Base-by-base conservation (phyloP, 2,329 filamentous ascomycete species). In the Ceratocystis papillata region DNA sequence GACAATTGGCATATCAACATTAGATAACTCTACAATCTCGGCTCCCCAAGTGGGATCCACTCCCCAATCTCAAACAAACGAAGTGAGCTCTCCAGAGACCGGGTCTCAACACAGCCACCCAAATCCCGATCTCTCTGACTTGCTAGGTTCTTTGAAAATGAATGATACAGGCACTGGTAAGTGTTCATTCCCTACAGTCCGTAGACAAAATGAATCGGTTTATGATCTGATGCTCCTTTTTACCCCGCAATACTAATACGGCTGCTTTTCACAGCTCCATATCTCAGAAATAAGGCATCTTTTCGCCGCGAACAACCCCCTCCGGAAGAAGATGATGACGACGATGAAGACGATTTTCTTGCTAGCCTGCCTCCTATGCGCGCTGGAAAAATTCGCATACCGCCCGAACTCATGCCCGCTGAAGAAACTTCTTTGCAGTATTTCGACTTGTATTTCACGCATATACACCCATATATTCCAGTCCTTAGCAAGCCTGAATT, bases 381-480 rank as follows among this genome's bases (percentile, higher is more conserved):
- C 17, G 81, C 82, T 5, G 83, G 85, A 7, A 91, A 88, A 67
- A 87, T 96, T 67, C 85, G 90, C 45, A 96, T 97, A 69, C 94
- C 93, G 0, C 89, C 88, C 0, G 91, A 95, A 72, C 82, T 97
- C 72, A 96, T 97, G 91, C 93, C 93, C 0, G 83, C 87, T 37
- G 90, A 96, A 41, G 86, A 90, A 57, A 89, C 89, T 45, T 87
- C 87, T 3, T 78, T 91, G 72, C 83, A 88, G 45, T 96, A 94
- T 73, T 96, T 97, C 73, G 86, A 94, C 48, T 87, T 96, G 55
- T 97, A 90, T 74, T 97, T 97, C 75, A 79, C 81, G 44, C 87
- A 96, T 70, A 88, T 96, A 41, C 94, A 97, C 72, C 92, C 92
- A 0, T 97, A 96, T 71, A 86, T 95, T 1, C 93, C 93, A 0